Conservation (phyloP, 208 protist species). For the Wallacemonas sp. region DNA sequence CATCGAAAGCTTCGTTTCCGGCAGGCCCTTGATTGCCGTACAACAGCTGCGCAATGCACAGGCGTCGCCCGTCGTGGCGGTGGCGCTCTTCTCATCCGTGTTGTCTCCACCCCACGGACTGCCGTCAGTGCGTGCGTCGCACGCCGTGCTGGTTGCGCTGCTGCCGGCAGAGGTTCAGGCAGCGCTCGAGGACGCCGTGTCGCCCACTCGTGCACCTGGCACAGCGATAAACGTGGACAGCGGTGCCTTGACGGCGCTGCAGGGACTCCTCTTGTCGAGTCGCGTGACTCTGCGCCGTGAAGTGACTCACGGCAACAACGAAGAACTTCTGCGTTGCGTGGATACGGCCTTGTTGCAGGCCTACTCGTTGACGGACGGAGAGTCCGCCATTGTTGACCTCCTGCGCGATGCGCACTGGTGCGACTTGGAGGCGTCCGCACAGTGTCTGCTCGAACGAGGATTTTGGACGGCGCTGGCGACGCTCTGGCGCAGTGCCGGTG, state of each 20-base stretch:
- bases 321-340: conserved; percentile 20
- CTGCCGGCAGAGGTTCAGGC: conserved; percentile 10
- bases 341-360: conserved; percentile 50
- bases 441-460: conserved; percentile 28
- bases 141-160: conserved; percentile 20
- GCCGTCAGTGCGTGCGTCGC: neutral
- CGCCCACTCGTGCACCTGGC: no score
- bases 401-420: conserved; percentile 39
- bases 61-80: conserved; percentile 40
- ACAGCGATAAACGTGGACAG: no score
- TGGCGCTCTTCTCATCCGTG: conserved; percentile 34
- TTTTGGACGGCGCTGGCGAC: conserved; percentile 55
- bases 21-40: conserved; percentile 39
- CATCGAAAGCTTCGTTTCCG: conserved; percentile 35
- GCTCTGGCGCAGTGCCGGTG: conserved; percentile 23
- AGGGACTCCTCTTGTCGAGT: conserved; percentile 21
- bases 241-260: conserved; percentile 17
- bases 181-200: no score
- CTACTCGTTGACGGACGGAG: conserved; percentile 23
- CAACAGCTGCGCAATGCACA: conserved; percentile 39
- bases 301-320: neutral
- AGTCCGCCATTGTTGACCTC: conserved; percentile 51
- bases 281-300: conserved; percentile 5
- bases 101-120: neutral
- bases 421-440: conserved; percentile 19